These are phyloP conservation scores for Ustilaginoidea virens DNA, from an alignment of 2,329 filamentous ascomycete species.

Conservation along the genomic window DNA sequence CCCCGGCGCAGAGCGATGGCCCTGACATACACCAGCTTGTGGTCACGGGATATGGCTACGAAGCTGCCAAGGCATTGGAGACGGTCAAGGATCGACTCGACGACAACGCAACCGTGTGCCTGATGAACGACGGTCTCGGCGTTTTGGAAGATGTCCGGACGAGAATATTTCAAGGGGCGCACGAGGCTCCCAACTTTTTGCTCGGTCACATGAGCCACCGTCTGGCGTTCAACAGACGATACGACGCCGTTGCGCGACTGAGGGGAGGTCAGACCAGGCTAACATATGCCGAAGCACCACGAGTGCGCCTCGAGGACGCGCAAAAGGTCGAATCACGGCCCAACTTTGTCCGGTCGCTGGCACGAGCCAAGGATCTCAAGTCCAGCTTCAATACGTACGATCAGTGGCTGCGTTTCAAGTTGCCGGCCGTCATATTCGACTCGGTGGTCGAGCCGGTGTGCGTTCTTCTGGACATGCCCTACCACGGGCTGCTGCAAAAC, in stretches of 20 bases:
- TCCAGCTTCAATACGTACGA: constrained; percentile 13
- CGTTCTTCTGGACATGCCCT: constrained; percentile 60
- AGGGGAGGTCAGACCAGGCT: constrained; percentile 16
- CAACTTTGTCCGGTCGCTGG: constrained; percentile 11
- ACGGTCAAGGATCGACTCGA: constrained; percentile 51
- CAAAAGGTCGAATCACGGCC: constrained; percentile 8
- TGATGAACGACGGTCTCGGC: constrained; percentile 73
- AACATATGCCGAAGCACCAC: constrained; percentile 10
- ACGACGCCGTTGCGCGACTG: constrained; percentile 23
- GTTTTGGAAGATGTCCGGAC: constrained; percentile 63
- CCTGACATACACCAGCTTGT: constrained; percentile 56
- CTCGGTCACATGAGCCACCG: constrained; percentile 44
- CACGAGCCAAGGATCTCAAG: constrained; percentile 9
- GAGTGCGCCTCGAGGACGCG: constrained; percentile 6
- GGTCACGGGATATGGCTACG: constrained; percentile 43
- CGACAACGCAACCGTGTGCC: constrained; percentile 53
- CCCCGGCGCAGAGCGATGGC: constrained; percentile 14
- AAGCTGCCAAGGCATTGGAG: constrained; percentile 37
- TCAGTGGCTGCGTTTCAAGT: constrained; percentile 52
- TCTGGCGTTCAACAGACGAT: constrained; percentile 24
- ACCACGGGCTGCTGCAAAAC: constrained; percentile 56
- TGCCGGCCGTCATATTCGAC: constrained; percentile 64
- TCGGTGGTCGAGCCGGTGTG: constrained; percentile 70
- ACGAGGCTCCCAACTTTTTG: constrained; percentile 58
- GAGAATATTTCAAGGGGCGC: constrained; percentile 51